phyloP scores from a whole-genome alignment of 208 protist species.

The Trypanosoma grayi region DNA sequence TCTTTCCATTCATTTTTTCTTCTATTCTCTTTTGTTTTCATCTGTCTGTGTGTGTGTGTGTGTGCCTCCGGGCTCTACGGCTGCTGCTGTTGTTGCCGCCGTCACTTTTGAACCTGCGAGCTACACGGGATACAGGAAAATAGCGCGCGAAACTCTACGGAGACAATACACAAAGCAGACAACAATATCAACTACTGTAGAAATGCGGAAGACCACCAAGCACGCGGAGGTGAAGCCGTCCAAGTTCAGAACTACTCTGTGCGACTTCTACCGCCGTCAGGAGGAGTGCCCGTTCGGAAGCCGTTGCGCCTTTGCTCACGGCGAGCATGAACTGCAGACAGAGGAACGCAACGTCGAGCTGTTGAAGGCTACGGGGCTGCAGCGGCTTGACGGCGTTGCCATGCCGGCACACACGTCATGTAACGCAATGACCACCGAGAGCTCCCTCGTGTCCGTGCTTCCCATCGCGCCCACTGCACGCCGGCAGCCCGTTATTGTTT shows the following conservation, averaged over 20 bases:
- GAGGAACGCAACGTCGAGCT: constrained; percentile 66
- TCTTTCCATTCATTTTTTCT: too few species aligned
- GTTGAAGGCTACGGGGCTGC: constrained; percentile 58
- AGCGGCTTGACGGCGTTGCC: constrained; percentile 45
- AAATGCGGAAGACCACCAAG: constrained; percentile 36
- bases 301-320: constrained; percentile 84
- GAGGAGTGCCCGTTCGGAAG: constrained; percentile 63
- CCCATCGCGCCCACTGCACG: constrained; percentile 23
- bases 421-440: constrained; percentile 12
- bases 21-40: too few species aligned
- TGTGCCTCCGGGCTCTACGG: too few species aligned
- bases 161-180: constrained; percentile 6
- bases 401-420: constrained; percentile 7
- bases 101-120: too few species aligned
- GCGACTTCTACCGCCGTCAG: constrained; percentile 60
- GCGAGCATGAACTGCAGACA: constrained; percentile 72
- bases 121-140: not conserved
- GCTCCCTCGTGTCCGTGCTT: constrained; percentile 11
- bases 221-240: constrained; percentile 82
- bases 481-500: constrained; percentile 57
- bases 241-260: constrained; percentile 82
- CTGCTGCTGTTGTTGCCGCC: too few species aligned
- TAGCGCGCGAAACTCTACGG: not conserved
- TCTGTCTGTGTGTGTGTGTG: too few species aligned
- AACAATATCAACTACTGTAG: not conserved